Percentiles rank a stretch among this genome's conserved stretches.
Conservation (phyloP, 2,329 filamentous ascomycete genomes). For the Penicillium sp. region DNA sequence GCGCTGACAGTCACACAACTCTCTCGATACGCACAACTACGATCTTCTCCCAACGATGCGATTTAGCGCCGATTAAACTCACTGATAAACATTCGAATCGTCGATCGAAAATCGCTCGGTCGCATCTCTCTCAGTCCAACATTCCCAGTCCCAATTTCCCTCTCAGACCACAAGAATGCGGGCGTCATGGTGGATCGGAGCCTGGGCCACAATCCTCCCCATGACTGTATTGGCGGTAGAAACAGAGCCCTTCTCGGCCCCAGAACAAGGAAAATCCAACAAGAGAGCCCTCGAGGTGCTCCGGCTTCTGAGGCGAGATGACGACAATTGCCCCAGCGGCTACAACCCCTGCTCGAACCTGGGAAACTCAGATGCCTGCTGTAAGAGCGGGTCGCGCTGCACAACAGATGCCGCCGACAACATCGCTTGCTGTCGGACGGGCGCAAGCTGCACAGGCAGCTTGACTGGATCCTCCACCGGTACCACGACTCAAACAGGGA, state of each 20-base stretch:
- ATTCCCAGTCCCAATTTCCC: background rate
- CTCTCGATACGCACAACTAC: constrained; percentile 10
- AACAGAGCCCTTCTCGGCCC: constrained; percentile 34
- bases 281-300: constrained; percentile 36
- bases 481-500: constrained; percentile 22
- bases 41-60: constrained; percentile 12
- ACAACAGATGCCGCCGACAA: constrained; percentile 60
- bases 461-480: constrained; percentile 42
- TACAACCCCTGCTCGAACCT: constrained; percentile 59
- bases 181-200: constrained; percentile 36
- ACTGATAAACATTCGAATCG: background rate
- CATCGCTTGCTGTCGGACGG: constrained; percentile 65
- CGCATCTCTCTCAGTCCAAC: background rate
- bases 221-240: constrained; percentile 35
- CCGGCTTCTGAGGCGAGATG: constrained; percentile 35
- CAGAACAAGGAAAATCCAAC: constrained; percentile 25
- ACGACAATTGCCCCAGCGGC: constrained; percentile 53
- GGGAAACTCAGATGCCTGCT: constrained; percentile 60
- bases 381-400: constrained; percentile 57
- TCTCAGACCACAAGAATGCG: constrained; percentile 36
- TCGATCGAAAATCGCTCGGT: background rate
- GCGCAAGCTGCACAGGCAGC: constrained; percentile 62
- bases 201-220: constrained; percentile 36
- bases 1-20: too few species aligned
- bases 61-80: constrained; percentile 2